A percentile compares a stretch with the other conserved stretches of the same genome.
These are phyloP conservation scores for Penicillium sp. DNA, from an alignment of 2,329 filamentous ascomycete genomes.

Conservation along the genomic window DNA sequence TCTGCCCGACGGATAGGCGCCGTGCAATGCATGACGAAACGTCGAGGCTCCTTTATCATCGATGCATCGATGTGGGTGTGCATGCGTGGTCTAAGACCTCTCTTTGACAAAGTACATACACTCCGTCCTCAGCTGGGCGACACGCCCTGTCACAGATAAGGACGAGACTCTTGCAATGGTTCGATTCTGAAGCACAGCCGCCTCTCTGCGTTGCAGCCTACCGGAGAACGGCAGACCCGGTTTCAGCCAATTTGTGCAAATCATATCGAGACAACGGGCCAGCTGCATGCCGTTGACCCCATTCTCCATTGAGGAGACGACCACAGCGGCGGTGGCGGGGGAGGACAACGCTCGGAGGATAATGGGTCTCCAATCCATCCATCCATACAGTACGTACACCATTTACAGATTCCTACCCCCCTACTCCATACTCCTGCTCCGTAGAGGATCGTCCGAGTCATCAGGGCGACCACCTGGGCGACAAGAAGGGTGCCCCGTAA, in stretches of 20 bases:
- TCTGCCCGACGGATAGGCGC: slow-evolving; percentile 19
- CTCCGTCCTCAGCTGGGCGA: background rate
- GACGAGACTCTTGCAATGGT: slow-evolving; percentile 2
- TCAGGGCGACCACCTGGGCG: slow-evolving; percentile 1
- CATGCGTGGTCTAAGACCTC: background rate
- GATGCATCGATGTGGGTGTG: background rate
- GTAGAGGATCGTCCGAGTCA: slow-evolving; percentile 9
- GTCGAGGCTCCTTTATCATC: slow-evolving; percentile 3
- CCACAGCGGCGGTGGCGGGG: background rate
- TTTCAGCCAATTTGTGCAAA: slow-evolving; percentile 15
- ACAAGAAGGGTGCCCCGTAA: background rate
- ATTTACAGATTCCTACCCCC: background rate
- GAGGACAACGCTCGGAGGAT: slow-evolving; percentile 1
- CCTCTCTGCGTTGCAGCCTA: slow-evolving; percentile 16
- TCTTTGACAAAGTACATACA: background rate
- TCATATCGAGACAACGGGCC: slow-evolving; percentile 4
- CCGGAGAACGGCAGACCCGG: slow-evolving; percentile 17
- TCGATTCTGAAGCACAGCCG: slow-evolving; percentile 16
- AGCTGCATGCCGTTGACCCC: slow-evolving; percentile 2
- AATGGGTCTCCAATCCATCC: slow-evolving; percentile 1
- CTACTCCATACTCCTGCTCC: background rate
- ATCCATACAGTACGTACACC: too few relatives aligned
- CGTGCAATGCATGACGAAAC: slow-evolving; percentile 11
- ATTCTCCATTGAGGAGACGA: background rate
- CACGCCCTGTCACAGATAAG: slow-evolving; percentile 17